Percentiles rank a stretch among this genome's conserved stretches.
Conservation (phyloP, 768 basidiomycete species). For the Solioccasus polychromus region DNA sequence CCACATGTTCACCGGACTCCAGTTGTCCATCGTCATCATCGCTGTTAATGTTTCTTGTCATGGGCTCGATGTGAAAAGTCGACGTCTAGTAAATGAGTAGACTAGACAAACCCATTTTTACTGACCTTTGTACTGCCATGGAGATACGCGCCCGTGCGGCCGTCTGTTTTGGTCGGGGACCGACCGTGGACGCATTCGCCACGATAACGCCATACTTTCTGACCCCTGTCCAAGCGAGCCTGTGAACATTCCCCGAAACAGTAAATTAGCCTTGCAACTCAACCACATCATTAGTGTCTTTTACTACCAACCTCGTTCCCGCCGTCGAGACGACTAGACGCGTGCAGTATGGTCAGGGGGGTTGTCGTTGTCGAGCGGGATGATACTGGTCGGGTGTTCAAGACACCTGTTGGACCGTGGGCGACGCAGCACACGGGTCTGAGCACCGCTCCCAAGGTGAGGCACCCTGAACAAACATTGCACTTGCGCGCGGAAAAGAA, state of each 20-base stretch:
- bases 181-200: conserved; percentile 13
- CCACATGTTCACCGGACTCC: not conserved
- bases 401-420: conserved; percentile 12
- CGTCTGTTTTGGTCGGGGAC: not conserved
- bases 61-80: not conserved
- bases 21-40: not conserved
- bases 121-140: conserved; percentile 4
- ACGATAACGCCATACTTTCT: conserved; percentile 21
- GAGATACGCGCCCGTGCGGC: not conserved
- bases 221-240: conserved; percentile 7
- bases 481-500: conserved; percentile 1
- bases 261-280: not conserved
- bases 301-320: too few species aligned
- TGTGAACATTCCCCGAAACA: conserved; percentile 6
- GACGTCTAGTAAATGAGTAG: too few species aligned
- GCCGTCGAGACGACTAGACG: not conserved
- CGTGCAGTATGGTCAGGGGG: not conserved
- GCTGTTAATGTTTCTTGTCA: not conserved
- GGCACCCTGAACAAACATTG: not conserved
- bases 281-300: not conserved
- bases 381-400: conserved; percentile 18
- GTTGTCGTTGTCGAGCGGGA: conserved; percentile 20
- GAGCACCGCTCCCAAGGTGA: conserved; percentile 15
- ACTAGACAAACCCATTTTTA: conserved; percentile 10
- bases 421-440: not conserved